phyloP scores from a whole-genome alignment of 2,329 filamentous ascomycete genomes.

The Phialocephala subalpina region DNA sequence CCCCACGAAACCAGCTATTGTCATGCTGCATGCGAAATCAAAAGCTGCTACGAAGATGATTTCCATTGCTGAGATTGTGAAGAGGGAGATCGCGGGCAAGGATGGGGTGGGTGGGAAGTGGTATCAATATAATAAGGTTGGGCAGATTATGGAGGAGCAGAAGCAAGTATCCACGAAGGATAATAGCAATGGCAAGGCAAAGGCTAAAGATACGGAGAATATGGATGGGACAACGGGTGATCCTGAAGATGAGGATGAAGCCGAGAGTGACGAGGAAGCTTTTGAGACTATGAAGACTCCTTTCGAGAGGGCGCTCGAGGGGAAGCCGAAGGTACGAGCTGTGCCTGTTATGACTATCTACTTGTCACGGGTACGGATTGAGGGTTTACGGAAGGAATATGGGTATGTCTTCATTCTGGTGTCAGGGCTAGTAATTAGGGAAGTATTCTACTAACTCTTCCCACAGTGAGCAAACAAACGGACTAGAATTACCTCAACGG shows the following conservation, averaged over 20 bases:
- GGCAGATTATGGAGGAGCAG: slow-evolving; percentile 33
- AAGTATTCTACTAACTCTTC: slow-evolving; percentile 10
- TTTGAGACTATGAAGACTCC: slow-evolving; percentile 67
- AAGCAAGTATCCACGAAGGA: slow-evolving; percentile 34
- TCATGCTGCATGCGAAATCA: slow-evolving; percentile 49
- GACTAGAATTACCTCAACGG: slow-evolving; percentile 6
- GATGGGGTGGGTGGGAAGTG: slow-evolving; percentile 52
- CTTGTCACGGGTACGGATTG: slow-evolving; percentile 60
- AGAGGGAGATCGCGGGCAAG: slow-evolving; percentile 59
- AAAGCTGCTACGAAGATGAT: slow-evolving; percentile 67
- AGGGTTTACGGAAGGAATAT: slow-evolving; percentile 58
- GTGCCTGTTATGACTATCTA: slow-evolving; percentile 67
- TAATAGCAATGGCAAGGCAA: neutral
- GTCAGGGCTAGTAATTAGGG: too few relatives aligned
- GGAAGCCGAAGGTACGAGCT: slow-evolving; percentile 52
- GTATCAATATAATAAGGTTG: slow-evolving; percentile 49
- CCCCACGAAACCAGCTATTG: slow-evolving; percentile 46
- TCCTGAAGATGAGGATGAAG: slow-evolving; percentile 30
- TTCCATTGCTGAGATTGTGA: slow-evolving; percentile 71
- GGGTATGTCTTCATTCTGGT: slow-evolving; percentile 38
- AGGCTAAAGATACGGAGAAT: slow-evolving; percentile 29
- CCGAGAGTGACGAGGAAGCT: slow-evolving; percentile 50
- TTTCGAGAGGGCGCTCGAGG: slow-evolving; percentile 61
- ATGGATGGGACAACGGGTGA: slow-evolving; percentile 33
- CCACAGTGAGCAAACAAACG: slow-evolving; percentile 46